Conservation (phyloP, 2,329 filamentous ascomycete genomes). For the Fusarium incarnatum region DNA sequence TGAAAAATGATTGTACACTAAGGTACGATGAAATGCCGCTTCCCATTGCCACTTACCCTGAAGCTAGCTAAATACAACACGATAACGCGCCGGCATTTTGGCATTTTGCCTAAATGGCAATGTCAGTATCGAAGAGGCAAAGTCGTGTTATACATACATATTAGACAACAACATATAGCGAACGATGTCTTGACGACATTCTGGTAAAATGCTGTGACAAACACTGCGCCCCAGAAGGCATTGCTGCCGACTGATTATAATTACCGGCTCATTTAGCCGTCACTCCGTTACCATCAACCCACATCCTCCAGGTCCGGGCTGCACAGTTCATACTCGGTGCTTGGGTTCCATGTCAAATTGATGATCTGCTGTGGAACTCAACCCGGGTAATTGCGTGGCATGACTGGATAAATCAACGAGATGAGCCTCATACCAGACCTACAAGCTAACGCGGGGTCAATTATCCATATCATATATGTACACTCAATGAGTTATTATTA, state of each 20-base stretch:
- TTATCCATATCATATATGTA: conserved; percentile 7
- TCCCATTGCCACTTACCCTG: conserved; percentile 21
- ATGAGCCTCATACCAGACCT: conserved; percentile 27
- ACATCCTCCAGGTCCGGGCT: conserved; percentile 6
- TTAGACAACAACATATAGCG: conserved; percentile 10
- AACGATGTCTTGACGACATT: conserved; percentile 8
- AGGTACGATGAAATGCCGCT: conserved; percentile 6
- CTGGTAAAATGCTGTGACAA: conserved; percentile 1
- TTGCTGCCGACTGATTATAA: background rate
- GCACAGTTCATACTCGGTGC: background rate
- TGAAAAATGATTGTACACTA: conserved; percentile 4
- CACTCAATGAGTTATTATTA: conserved; percentile 6
- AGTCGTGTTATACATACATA: background rate
- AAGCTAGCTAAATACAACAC: background rate
- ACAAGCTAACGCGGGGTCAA: conserved; percentile 36
- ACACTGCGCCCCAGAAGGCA: background rate
- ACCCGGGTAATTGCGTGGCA: conserved; percentile 39
- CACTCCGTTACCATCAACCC: conserved; percentile 21
- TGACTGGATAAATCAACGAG: conserved; percentile 42
- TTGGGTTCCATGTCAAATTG: conserved; percentile 1
- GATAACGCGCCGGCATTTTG: conserved; percentile 5
- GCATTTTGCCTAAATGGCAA: conserved; percentile 25
- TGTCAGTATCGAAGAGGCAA: conserved; percentile 2
- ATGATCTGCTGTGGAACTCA: conserved; percentile 27
- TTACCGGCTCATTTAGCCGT: conserved; percentile 25